Evolutionary conservation across 2,329 filamentous ascomycete genomes (phyloP).

Genomic region (Pseudocercospora pini-densiflorae): DNA sequence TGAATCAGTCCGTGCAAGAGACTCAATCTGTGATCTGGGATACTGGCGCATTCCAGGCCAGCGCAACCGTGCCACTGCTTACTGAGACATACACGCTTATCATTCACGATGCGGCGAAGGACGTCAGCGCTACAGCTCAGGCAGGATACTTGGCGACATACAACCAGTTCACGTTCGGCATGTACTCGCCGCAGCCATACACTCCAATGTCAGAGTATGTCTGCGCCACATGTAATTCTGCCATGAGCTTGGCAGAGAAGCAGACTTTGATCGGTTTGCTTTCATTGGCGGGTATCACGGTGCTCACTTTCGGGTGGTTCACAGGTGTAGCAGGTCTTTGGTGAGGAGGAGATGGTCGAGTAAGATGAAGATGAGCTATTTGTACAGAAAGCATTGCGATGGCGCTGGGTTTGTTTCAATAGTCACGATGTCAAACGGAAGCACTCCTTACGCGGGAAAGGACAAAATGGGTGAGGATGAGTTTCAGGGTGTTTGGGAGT

Average conservation of each 20-base stretch:
- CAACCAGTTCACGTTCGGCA: slow-evolving; percentile 62
- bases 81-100: slow-evolving; percentile 66
- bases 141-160: slow-evolving; percentile 61
- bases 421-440: slow-evolving; percentile 16
- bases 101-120: slow-evolving; percentile 63
- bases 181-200: slow-evolving; percentile 63
- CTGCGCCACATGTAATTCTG: slow-evolving; percentile 63
- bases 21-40: slow-evolving; percentile 62
- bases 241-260: slow-evolving; percentile 57
- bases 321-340: slow-evolving; percentile 50
- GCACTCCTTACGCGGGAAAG: slow-evolving; percentile 25
- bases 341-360: slow-evolving; percentile 22
- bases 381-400: slow-evolving; percentile 26
- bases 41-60: slow-evolving; percentile 57
- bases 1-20: slow-evolving; percentile 59
- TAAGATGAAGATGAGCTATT: slow-evolving; percentile 2
- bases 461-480: slow-evolving; percentile 3
- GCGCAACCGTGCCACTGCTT: slow-evolving; percentile 57
- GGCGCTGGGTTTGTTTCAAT: slow-evolving; percentile 22
- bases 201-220: slow-evolving; percentile 48
- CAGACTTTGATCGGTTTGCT: slow-evolving; percentile 61
- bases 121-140: slow-evolving; percentile 55
- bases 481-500: slow-evolving; percentile 10
- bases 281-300: slow-evolving; percentile 60
- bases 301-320: slow-evolving; percentile 62